A percentile compares a stretch with the other conserved stretches of the same genome.
Evolutionary conservation across 352 stramenopile genomes (phyloP).

Genomic region (Phytophthora tentaculata): DNA sequence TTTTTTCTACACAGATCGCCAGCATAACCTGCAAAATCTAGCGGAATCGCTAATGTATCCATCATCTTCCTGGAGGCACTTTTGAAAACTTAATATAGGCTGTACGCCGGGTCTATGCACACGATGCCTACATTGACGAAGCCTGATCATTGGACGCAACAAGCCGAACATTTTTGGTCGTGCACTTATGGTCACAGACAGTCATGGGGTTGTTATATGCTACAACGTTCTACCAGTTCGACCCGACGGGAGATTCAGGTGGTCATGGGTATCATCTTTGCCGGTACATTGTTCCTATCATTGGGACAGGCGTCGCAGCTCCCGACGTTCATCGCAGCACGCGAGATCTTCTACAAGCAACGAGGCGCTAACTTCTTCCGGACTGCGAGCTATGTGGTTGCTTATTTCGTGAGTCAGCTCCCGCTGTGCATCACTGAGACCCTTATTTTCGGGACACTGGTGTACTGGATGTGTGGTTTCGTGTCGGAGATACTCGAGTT

Average conservation of each 20-base stretch:
- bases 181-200: constrained; percentile 42
- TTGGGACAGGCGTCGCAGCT: constrained; percentile 21
- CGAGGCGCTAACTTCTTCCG: constrained; percentile 2
- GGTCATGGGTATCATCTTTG: constrained; percentile 84
- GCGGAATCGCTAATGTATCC: no score
- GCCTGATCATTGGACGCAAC: constrained; percentile 65
- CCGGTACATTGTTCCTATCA: constrained; percentile 60
- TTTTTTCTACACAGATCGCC: no score
- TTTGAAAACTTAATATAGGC: no score
- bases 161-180: constrained; percentile 52
- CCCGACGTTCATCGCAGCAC: neutral
- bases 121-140: no score
- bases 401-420: constrained; percentile 37
- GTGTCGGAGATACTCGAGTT: constrained; percentile 37
- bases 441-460: constrained; percentile 68
- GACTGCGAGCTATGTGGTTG: constrained; percentile 65
- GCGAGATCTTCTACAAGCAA: constrained; percentile 2
- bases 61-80: no score
- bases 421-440: constrained; percentile 57
- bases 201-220: constrained; percentile 59
- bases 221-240: constrained; percentile 35
- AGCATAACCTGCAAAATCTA: no score
- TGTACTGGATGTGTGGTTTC: constrained; percentile 84
- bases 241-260: constrained; percentile 49
- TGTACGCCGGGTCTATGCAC: no score